These are phyloP conservation scores for Gillenia trifoliata DNA, from an alignment of 306 rosid genomes.

Conservation along the genomic window DNA sequence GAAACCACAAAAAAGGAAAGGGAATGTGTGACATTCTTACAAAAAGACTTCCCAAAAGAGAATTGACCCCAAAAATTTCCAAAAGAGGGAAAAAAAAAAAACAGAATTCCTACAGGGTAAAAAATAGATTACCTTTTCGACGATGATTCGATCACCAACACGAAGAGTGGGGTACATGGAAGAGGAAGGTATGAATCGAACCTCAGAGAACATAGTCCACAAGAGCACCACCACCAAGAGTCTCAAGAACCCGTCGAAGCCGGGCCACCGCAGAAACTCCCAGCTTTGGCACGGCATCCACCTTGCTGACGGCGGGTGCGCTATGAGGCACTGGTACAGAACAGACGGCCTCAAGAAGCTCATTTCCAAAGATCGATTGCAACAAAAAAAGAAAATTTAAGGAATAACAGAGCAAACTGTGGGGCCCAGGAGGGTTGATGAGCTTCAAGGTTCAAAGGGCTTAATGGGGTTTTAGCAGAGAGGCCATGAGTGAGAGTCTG, in stretches of 20 bases:
- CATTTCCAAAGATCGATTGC: slow-evolving; percentile 23
- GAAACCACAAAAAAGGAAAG: no score
- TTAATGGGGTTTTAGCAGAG: not conserved
- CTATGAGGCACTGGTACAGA: slow-evolving; percentile 33
- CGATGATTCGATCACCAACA: slow-evolving; percentile 68
- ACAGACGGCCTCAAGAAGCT: slow-evolving; percentile 71
- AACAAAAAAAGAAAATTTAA: no score
- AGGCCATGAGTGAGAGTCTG: not conserved
- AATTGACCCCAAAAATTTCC: no score
- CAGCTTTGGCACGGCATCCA: slow-evolving; percentile 85
- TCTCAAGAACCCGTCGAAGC: slow-evolving; percentile 66
- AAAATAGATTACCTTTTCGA: slow-evolving; percentile 50
- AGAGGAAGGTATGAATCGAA: slow-evolving; percentile 69
- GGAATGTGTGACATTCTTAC: no score
- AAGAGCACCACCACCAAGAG: slow-evolving; percentile 56
- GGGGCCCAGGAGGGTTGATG: no score
- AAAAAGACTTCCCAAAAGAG: no score
- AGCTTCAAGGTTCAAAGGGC: no score
- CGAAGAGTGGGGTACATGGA: slow-evolving; percentile 88
- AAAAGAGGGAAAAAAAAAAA: no score
- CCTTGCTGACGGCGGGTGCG: slow-evolving; percentile 33
- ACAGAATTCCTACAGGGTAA: no score
- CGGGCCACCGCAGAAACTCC: slow-evolving; percentile 79
- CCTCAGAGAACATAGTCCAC: slow-evolving; percentile 67
- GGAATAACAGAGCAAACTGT: no score